phyloP scores from a whole-genome alignment of 352 stramenopile genomes.

The Pythium biforme region DNA sequence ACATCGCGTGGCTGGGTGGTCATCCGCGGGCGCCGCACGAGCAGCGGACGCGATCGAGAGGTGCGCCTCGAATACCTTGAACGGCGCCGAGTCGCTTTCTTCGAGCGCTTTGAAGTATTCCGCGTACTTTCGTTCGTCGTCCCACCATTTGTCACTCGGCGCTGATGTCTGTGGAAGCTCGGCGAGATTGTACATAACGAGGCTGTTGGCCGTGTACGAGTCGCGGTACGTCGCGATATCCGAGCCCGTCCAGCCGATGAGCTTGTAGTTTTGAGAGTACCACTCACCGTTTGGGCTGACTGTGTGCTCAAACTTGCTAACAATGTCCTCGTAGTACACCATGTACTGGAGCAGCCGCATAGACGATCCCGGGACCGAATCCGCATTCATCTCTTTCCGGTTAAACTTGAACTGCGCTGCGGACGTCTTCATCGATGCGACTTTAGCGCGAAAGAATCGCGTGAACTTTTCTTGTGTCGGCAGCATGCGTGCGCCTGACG shows the following conservation, averaged over 20 bases:
- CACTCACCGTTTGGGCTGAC: conserved; percentile 3
- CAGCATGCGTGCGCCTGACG: conserved; percentile 24
- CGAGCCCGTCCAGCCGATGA: conserved; percentile 34
- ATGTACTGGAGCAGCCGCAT: conserved; percentile 44
- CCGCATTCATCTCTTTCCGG: conserved; percentile 19
- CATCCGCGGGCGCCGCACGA: conserved; percentile 17
- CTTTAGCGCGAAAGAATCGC: conserved; percentile 28
- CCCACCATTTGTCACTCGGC: conserved; percentile 30
- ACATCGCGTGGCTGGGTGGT: conserved; percentile 33
- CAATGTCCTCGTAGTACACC: conserved; percentile 36
- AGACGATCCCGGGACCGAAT: conserved; percentile 29
- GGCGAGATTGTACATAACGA: conserved; percentile 31
- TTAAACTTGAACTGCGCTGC: conserved; percentile 38
- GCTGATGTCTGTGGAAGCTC: conserved; percentile 16
- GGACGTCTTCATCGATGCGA: conserved; percentile 24
- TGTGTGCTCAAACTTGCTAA: conserved; percentile 29
- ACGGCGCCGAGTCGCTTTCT: conserved; percentile 24
- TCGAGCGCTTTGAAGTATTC: conserved; percentile 36
- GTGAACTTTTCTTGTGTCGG: conserved; percentile 4
- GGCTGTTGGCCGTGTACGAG: conserved; percentile 29
- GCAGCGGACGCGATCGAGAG: conserved; percentile 24
- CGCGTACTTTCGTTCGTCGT: conserved; percentile 33
- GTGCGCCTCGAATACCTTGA: conserved; percentile 28
- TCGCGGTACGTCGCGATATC: conserved; percentile 43
- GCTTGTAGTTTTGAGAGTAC: conserved; percentile 39